Percentiles rank a stretch among this genome's conserved stretches.
These are phyloP conservation scores for Brassica napus DNA, from an alignment of 345 rosid species.

Conservation along the genomic window DNA sequence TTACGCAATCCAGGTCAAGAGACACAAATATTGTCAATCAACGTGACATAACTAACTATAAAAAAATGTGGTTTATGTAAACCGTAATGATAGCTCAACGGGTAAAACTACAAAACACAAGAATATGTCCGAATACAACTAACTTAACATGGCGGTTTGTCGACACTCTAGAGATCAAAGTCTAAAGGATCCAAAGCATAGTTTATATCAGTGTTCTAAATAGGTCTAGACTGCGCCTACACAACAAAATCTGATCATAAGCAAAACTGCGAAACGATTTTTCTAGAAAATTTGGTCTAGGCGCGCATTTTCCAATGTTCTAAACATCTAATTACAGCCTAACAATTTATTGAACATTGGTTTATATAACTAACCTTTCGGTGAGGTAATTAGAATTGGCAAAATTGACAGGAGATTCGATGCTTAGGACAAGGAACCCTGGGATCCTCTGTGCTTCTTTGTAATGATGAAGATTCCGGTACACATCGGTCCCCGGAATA, in stretches of 20 bases:
- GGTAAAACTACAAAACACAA: background rate
- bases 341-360: no score
- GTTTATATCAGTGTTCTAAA: background rate
- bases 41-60: background rate
- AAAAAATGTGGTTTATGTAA: background rate
- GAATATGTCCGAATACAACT: background rate
- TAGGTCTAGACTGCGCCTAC: no score
- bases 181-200: background rate
- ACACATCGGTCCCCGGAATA: slow-evolving; percentile 75
- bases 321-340: no score
- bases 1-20: background rate
- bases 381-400: slow-evolving; percentile 83
- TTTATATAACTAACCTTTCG: slow-evolving; percentile 57
- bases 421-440: slow-evolving; percentile 74
- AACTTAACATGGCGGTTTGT: background rate
- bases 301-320: no score
- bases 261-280: no score
- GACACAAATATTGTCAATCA: background rate
- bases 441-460: slow-evolving; percentile 68
- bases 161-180: background rate
- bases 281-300: no score
- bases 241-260: no score
- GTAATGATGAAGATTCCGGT: slow-evolving; percentile 71
- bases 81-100: background rate
- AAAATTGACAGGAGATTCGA: slow-evolving; percentile 85